Evolutionary conservation across 164 flowering plant genomes (phyloP).

Genomic region (Nelumbo lutea): DNA sequence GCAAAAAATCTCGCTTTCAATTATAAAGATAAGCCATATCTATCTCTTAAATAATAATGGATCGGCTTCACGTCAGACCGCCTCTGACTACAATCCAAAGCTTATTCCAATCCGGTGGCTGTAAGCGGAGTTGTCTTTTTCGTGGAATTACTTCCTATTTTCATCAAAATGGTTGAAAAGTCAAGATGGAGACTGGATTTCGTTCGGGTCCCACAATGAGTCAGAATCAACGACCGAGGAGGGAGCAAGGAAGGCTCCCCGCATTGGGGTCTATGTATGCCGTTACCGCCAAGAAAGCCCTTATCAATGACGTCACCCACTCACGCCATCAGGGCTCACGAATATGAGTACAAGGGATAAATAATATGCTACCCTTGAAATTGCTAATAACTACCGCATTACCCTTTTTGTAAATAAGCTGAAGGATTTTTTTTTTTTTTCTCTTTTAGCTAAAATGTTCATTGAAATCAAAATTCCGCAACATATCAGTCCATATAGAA

Average conservation of each 20-base stretch:
- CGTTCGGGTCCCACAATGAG: neutral
- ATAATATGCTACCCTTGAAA: neutral
- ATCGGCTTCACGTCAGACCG: too few species aligned
- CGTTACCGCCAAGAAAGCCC: neutral
- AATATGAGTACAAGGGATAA: neutral
- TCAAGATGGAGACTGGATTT: neutral
- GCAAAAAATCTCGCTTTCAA: too few species aligned
- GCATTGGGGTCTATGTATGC: neutral
- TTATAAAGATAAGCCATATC: too few species aligned
- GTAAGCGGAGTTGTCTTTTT: too few species aligned
- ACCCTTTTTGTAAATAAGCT: neutral
- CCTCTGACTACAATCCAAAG: too few species aligned
- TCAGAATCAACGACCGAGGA: neutral
- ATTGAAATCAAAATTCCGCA: too few species aligned
- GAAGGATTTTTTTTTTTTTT: too few species aligned
- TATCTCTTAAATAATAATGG: too few species aligned
- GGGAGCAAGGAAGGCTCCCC: neutral
- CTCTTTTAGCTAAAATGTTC: too few species aligned
- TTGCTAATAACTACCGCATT: neutral
- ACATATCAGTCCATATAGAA: too few species aligned
- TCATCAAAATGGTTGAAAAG: conserved; percentile 1
- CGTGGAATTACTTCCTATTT: neutral
- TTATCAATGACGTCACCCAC: neutral
- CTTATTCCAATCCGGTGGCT: too few species aligned
- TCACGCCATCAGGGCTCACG: neutral